Base-by-base conservation (phyloP, 495 filamentous ascomycete genomes). In the Penicillium ucsense region DNA sequence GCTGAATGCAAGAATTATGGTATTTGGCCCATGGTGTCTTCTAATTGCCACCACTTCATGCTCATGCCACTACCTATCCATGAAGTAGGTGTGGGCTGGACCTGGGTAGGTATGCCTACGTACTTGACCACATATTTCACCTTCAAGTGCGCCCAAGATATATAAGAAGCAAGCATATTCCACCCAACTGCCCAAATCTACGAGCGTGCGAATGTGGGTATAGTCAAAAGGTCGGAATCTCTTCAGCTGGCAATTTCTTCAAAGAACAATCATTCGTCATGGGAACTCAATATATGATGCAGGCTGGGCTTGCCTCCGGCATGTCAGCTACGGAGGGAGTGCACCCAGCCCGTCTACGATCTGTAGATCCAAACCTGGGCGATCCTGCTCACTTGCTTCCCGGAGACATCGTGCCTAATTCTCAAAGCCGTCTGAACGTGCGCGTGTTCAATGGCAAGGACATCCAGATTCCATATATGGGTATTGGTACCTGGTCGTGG, bases 401-500 rank as follows among this genome's bases (percentile, higher is more conserved):
- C 0, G 42, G 36, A 10, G 47, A 52, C 38, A 39, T 54, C 33
- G 38, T 51, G 6, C 59, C 55, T 6, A 36, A 53, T 35, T 49
- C 54, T 36, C 38, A 43, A 30, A 56, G 41, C 34, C 60, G 59
- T 4, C 39, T 62, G 20, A 43, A 51, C 3, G 29, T 62, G 3
- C 53, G 42, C 3, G 49, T 44, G 7, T 43, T 37, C 31, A 32
- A 39, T 31, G 53, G 43, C 37, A 54, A 54, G 36, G 51, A 60
- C 11, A 59, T 68, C 10, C 40, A 55, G 3, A 57, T 64, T 11
- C 57, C 66, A 0, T 59, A 61, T 41, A 47, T 71, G 37, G 65
- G 54, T 46, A 60, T 68, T 41, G 65, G 69, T 1, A 61, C 62
- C 8, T 73, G 64, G 67, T 41, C 66, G 10, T 71, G 69, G 69